Percentiles rank a stretch among this genome's conserved stretches.
phyloP scores from a whole-genome alignment of 352 stramenopile species.

The Phytophthora multivora region DNA sequence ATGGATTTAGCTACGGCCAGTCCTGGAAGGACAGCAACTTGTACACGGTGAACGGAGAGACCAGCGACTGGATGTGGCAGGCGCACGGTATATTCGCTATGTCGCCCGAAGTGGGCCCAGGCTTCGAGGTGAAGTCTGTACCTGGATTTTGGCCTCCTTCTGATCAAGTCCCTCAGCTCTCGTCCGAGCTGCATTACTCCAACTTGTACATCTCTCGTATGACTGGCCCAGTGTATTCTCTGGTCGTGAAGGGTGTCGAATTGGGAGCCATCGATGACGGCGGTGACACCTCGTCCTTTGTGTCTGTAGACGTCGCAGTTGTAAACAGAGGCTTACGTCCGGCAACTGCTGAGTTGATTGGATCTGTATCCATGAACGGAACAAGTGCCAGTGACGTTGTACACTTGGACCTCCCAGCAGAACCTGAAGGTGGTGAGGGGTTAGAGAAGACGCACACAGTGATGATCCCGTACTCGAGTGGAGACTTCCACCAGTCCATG shows the following conservation, averaged over 20 bases:
- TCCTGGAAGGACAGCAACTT: slow-evolving; percentile 85
- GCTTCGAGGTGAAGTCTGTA: slow-evolving; percentile 43
- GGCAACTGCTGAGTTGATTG: slow-evolving; percentile 40
- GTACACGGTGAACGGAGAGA: slow-evolving; percentile 88
- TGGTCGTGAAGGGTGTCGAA: slow-evolving; percentile 43
- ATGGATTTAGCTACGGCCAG: slow-evolving; percentile 77
- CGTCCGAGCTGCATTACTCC: slow-evolving; percentile 73
- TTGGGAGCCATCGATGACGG: slow-evolving; percentile 6
- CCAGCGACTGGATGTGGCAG: slow-evolving; percentile 89
- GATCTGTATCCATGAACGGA: slow-evolving; percentile 41
- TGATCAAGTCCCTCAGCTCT: slow-evolving; percentile 60
- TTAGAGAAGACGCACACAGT: slow-evolving; percentile 12
- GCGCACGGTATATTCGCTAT: slow-evolving; percentile 83
- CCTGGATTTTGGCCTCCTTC: slow-evolving; percentile 73
- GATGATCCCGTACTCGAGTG: slow-evolving; percentile 23
- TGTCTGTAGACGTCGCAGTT: slow-evolving; percentile 41
- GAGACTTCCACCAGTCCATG: slow-evolving; percentile 20
- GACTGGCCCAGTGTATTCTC: slow-evolving; percentile 57
- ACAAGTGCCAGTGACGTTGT: slow-evolving; percentile 32
- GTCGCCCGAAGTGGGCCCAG: slow-evolving; percentile 81
- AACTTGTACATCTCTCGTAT: slow-evolving; percentile 64
- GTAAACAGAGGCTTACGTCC: slow-evolving; percentile 48
- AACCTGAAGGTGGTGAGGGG: not conserved
- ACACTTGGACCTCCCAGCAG: slow-evolving; percentile 20
- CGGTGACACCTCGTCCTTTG: slow-evolving; percentile 1